Base-by-base conservation (phyloP, 164 flowering plant species). In the Aristolochia contorta region DNA sequence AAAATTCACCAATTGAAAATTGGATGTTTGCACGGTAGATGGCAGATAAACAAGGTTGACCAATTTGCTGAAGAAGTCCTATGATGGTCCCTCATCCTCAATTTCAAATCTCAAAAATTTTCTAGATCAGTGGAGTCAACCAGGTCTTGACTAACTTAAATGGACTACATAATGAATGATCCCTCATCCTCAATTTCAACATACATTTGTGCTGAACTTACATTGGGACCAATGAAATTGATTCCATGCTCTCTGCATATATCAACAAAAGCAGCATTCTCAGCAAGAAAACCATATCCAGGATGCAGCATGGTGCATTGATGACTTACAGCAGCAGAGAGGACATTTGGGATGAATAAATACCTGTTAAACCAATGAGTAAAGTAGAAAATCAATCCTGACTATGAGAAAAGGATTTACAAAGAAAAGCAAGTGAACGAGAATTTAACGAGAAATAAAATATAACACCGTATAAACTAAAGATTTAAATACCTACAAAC, bases 281-380 rank as follows among this genome's bases (percentile, higher is more conserved):
- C 99, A 60, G 99, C 75, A 69, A 93, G 97, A 83, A 93, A 93
- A 20, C 97, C 99, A 80, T 93, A 93, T 74, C 99, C 99, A 72
- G 99, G 99, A 80, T 93, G 99, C 75, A 93, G 73, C 97, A 93
- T 93, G 41, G 96, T 93, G 65, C 99, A 93, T 56, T 69, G 64
- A 54, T 81, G 87, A 65, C 89, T 93, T 30, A 75, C 73, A 24
- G 97, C 99, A 72, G 99, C 99, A 52, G 97, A 77, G 53, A 93
- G 75, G 69, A 93, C 95, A 80, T 90, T 88, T 69, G 91, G 87
- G 56, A 90, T 77, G 74, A 85, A 60, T 60, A 93, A 71, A 64
- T 90, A 93, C 83, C 99, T 93, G 84, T 24, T 66, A 20, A 51
- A 61, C 69, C 60, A 58, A 12, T 55, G 57, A 50, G 45, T 12